Percentiles rank a stretch among this genome's conserved stretches.
Conservation (phyloP, 306 rosid genomes). For the Medicago arabica region DNA sequence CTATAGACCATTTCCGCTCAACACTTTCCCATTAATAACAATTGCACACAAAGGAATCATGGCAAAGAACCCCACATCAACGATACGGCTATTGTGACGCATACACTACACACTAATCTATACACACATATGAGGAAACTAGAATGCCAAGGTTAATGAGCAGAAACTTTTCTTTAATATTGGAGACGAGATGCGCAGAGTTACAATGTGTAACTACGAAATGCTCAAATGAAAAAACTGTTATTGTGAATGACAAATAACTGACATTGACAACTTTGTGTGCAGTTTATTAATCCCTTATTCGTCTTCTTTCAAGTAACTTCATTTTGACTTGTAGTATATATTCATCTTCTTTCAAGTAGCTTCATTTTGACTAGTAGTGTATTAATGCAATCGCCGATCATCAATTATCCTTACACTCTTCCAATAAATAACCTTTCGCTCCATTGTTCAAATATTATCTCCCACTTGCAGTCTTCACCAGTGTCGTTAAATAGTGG, state of each 20-base stretch:
- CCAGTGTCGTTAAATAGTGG: not conserved
- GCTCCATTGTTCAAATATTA: slow-evolving; percentile 19
- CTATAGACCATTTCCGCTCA: slow-evolving; percentile 17
- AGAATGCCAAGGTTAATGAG: not conserved
- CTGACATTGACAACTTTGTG: not conserved
- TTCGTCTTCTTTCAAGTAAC: slow-evolving; percentile 28
- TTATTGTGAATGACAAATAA: slow-evolving; percentile 14
- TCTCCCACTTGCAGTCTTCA: not conserved
- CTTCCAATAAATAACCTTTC: slow-evolving; percentile 22
- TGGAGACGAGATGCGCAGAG: slow-evolving; percentile 19
- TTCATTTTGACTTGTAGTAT: not conserved
- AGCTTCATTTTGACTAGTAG: slow-evolving; percentile 11
- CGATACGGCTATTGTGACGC: slow-evolving; percentile 1
- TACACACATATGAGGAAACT: too few species aligned
- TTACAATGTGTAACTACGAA: not conserved
- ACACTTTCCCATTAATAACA: slow-evolving; percentile 17
- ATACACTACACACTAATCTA: not conserved
- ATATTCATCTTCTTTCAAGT: slow-evolving; percentile 25
- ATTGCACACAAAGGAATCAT: slow-evolving; percentile 14
- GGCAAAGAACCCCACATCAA: slow-evolving; percentile 16
- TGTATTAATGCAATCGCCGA: slow-evolving; percentile 2
- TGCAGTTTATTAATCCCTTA: slow-evolving; percentile 18
- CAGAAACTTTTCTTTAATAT: slow-evolving; percentile 34
- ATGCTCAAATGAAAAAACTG: slow-evolving; percentile 22
- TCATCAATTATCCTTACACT: slow-evolving; percentile 9